Evolutionary conservation across 83 land plant genomes (phyloP).

Genomic region (Picea abies): DNA sequence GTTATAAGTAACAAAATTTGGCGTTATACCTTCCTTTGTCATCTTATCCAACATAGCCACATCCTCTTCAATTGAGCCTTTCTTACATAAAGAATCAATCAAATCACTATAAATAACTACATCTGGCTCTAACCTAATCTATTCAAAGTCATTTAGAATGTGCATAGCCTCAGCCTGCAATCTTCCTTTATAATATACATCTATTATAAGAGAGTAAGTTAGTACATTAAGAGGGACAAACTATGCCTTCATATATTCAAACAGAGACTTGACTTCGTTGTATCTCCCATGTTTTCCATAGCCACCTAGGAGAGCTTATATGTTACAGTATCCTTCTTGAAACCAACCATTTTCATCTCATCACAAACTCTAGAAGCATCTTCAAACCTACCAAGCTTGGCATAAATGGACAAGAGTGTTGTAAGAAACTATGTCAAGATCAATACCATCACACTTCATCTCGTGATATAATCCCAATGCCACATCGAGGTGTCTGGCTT

Average conservation of each 20-base stretch:
- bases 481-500: constrained; percentile 69
- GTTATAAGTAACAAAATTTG: constrained; percentile 96
- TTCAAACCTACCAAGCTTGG: constrained; percentile 84
- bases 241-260: constrained; percentile 71
- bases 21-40: constrained; percentile 81
- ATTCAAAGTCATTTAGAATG: constrained; percentile 68
- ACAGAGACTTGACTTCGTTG: constrained; percentile 60
- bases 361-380: constrained; percentile 55
- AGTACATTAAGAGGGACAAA: constrained; percentile 66
- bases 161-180: constrained; percentile 77
- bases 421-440: constrained; percentile 82
- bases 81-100: constrained; percentile 85
- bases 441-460: constrained; percentile 73
- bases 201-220: constrained; percentile 90
- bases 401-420: constrained; percentile 92
- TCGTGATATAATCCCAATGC: constrained; percentile 72
- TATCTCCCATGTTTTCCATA: constrained; percentile 93
- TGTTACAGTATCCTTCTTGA: constrained; percentile 86
- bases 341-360: constrained; percentile 82
- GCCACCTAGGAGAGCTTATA: constrained; percentile 92
- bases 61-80: constrained; percentile 81
- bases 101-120: constrained; percentile 95
- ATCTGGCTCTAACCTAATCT: constrained; percentile 81
- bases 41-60: constrained; percentile 79
- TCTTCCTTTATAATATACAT: constrained; percentile 79